Percentiles rank a stretch among this genome's conserved stretches.
Evolutionary conservation across 1,284 basidiomycete genomes (phyloP).

Genomic region (Cryptococcus jaspeensis): DNA sequence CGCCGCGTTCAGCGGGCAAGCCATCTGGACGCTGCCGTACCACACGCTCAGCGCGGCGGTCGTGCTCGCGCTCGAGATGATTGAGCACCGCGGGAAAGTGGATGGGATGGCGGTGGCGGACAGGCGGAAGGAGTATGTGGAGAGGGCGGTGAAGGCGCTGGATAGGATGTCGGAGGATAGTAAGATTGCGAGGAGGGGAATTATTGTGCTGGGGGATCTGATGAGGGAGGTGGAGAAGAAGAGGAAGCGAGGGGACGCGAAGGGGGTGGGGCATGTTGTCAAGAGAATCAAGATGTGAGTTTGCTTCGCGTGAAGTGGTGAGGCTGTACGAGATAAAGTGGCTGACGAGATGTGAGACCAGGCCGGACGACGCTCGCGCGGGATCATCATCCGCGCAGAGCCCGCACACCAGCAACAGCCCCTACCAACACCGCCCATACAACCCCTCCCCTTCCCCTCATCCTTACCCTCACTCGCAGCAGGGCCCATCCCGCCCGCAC

Average conservation of each 20-base stretch:
- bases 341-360: too few relatives aligned
- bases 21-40: slow-evolving; percentile 29
- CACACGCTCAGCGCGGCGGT: slow-evolving; percentile 22
- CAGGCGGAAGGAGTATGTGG: slow-evolving; percentile 6
- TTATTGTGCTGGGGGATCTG: slow-evolving; percentile 17
- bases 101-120: background rate
- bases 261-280: slow-evolving; percentile 11
- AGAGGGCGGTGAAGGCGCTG: slow-evolving; percentile 9
- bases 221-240: slow-evolving; percentile 10
- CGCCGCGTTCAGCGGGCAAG: slow-evolving; percentile 10
- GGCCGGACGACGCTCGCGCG: too few relatives aligned
- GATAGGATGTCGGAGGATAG: slow-evolving; percentile 20
- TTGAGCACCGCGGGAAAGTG: slow-evolving; percentile 2
- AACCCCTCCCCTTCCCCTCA: too few relatives aligned
- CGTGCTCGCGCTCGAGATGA: slow-evolving; percentile 22
- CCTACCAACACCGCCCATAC: too few relatives aligned
- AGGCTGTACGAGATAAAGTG: too few relatives aligned
- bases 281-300: slow-evolving; percentile 2
- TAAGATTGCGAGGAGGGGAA: slow-evolving; percentile 19
- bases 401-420: too few relatives aligned
- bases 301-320: too few relatives aligned
- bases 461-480: too few relatives aligned
- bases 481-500: too few relatives aligned
- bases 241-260: slow-evolving; percentile 1
- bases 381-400: too few relatives aligned